Evolutionary conservation across 75 land plant species (phyloP).

Genomic region (Larix kaempferi): DNA sequence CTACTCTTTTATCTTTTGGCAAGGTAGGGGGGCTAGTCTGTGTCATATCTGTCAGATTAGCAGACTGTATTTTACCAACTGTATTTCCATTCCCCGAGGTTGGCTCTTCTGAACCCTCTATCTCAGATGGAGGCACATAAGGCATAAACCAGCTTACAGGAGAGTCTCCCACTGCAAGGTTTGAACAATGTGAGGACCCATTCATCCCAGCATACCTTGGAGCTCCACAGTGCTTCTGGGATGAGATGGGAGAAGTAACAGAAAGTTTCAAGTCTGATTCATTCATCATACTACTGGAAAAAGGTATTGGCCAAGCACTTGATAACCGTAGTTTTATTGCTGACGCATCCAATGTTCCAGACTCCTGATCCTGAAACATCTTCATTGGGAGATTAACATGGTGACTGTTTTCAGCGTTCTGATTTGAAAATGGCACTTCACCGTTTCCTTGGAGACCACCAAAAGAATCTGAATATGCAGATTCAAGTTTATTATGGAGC

Average conservation of each 20-base stretch:
- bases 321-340: conserved; percentile 7
- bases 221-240: neutral
- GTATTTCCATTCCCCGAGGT: neutral
- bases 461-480: neutral
- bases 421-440: neutral
- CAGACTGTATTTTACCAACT: neutral
- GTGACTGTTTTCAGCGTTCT: neutral
- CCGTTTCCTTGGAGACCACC: neutral
- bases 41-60: neutral
- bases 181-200: neutral
- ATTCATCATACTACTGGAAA: neutral
- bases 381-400: neutral
- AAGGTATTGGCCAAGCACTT: neutral
- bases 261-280: conserved; percentile 4
- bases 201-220: neutral
- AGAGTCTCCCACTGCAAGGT: conserved; percentile 2
- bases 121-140: neutral
- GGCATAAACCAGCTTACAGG: conserved; percentile 8
- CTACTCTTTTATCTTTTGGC: conserved; percentile 2
- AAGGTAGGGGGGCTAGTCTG: neutral
- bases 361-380: conserved; percentile 3
- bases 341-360: neutral
- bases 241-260: neutral
- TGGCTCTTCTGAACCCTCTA: conserved; percentile 5
- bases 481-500: neutral